A percentile compares a stretch with the other conserved stretches of the same genome.
Conservation (phyloP, 1,284 basidiomycete species). For the Tilletia setariae region DNA sequence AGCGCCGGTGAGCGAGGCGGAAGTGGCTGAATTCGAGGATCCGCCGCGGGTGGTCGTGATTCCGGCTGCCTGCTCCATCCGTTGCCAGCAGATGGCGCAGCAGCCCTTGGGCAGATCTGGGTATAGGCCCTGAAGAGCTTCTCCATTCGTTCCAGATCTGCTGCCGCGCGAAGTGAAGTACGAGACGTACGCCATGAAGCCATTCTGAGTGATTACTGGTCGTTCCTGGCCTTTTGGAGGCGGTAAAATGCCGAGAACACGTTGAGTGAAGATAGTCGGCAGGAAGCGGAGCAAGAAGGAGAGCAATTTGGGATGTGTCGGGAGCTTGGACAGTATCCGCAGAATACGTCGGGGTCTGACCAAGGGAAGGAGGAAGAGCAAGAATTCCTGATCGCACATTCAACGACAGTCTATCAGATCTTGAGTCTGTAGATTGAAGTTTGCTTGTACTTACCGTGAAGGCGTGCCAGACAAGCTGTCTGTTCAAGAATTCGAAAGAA, state of each 20-base stretch:
- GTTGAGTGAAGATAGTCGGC: slow-evolving; percentile 28
- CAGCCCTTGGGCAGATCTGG: slow-evolving; percentile 36
- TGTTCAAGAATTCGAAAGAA: slow-evolving; percentile 98
- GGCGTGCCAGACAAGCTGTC: slow-evolving; percentile 98
- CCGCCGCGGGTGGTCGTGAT: slow-evolving; percentile 22
- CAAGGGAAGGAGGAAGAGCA: slow-evolving; percentile 85
- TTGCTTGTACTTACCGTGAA: slow-evolving; percentile 72
- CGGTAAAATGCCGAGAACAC: background rate
- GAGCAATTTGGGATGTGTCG: slow-evolving; percentile 45
- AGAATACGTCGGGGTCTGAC: slow-evolving; percentile 66
- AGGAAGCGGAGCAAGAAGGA: slow-evolving; percentile 44
- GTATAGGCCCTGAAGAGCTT: slow-evolving; percentile 29
- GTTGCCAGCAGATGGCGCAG: slow-evolving; percentile 49
- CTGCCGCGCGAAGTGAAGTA: slow-evolving; percentile 22
- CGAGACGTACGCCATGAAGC: slow-evolving; percentile 13
- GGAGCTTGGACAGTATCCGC: slow-evolving; percentile 60
- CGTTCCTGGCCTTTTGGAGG: slow-evolving; percentile 2
- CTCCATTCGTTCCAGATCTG: background rate
- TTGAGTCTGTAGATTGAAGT: slow-evolving; percentile 19
- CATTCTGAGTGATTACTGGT: background rate
- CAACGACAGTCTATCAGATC: slow-evolving; percentile 5
- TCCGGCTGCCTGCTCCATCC: slow-evolving; percentile 37
- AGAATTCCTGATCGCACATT: slow-evolving; percentile 72
- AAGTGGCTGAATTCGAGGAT: background rate
- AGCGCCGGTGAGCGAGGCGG: background rate